Evolutionary conservation across 129 eudicot species (phyloP), one percentile per base, ranked within the genome.

Genomic region (Flaveria linearis): DNA sequence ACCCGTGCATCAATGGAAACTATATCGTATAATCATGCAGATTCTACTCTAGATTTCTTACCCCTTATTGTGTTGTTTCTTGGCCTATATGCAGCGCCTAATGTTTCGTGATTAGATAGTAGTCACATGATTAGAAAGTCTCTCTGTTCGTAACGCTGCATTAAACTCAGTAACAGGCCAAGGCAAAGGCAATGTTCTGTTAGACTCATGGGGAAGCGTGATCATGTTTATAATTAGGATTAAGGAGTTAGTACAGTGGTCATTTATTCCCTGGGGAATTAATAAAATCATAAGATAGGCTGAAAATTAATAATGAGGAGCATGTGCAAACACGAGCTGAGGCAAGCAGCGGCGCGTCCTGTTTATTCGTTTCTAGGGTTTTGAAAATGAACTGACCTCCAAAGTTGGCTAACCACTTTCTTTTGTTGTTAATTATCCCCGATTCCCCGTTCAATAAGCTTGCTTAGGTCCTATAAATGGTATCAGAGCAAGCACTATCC

Each of bases 131-230:
- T 18, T 68, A 68, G 57, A 68, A 68, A 18, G 17, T 23, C 7
- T 23, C 14, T 23, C 39, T 15, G 20, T 47, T 23, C 17, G 60
- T 23, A 69, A 15, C 26, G 14, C 22, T 49, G 74, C 22, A 15
- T 46, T 69, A 53, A 55, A 55, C 61, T 55, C 61, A n/a, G 58
- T 52, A 52, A 52, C 58, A 55, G 61, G 61, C 20, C 61, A 50
- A 15, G 56, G 17, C 56, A 50, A 50, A 45, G 18, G 9, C 18
- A 55, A 53, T 53, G 61, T 18, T 55, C 26, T 17, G 12, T 53
- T n/a, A 50, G 55, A 50, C 55, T 50, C n/a, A 15, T 55, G 61
- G 61, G 58, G 36, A 30, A 30, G 5, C 36, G 4, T 30, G 36
- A 53, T 22, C 12, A 20, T 57, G 25, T 22, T 22, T n/a, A 20